Evolutionary conservation across 2,329 filamentous ascomycete genomes (phyloP).

Genomic region (Botrytis deweyae): DNA sequence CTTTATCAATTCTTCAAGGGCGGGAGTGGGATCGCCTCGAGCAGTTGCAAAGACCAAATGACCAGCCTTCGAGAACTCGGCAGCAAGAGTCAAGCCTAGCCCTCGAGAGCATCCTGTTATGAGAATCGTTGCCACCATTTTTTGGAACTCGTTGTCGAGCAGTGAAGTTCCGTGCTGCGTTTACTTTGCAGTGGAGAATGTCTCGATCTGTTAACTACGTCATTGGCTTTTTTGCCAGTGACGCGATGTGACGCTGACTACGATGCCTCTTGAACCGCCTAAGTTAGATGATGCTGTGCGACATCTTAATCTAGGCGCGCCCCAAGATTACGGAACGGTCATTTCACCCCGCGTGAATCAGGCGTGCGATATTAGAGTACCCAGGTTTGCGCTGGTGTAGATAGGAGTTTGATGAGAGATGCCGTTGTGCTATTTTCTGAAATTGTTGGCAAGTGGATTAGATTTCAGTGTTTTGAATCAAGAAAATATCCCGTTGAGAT

Average conservation of each 20-base stretch:
- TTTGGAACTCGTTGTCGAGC: background rate
- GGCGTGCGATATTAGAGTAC: background rate
- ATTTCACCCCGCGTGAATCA: background rate
- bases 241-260: background rate
- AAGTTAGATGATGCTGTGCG: background rate
- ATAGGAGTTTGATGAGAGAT: background rate
- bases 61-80: background rate
- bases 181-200: background rate
- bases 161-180: background rate
- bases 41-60: background rate
- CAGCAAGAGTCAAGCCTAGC: background rate
- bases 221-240: background rate
- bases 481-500: background rate
- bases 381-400: background rate
- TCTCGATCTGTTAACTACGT: background rate
- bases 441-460: background rate
- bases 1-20: background rate
- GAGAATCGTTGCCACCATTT: background rate
- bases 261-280: background rate
- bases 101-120: background rate
- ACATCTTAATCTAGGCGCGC: background rate
- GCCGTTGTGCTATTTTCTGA: background rate
- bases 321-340: background rate
- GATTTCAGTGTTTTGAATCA: background rate
- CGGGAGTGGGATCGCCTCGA: background rate